phyloP scores from a whole-genome alignment of 2,329 filamentous ascomycete species.

The Atkinsonella texensis region DNA sequence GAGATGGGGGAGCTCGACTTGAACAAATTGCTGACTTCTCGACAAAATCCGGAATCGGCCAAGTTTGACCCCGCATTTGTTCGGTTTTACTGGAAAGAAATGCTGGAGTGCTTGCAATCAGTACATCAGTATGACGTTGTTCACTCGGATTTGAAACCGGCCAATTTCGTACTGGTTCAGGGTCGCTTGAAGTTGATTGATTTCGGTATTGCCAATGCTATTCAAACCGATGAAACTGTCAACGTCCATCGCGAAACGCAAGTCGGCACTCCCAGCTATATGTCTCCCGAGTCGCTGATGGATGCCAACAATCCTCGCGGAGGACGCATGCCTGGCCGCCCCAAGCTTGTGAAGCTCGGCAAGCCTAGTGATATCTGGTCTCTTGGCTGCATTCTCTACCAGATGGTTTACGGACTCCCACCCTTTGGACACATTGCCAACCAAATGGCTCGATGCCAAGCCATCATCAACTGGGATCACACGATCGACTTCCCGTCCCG shows the following conservation, averaged over 20 bases:
- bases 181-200: constrained; percentile 92
- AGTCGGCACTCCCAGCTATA: constrained; percentile 95
- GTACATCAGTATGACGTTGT: constrained; percentile 89
- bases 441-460: constrained; percentile 74
- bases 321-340: constrained; percentile 26
- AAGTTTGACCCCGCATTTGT: constrained; percentile 82
- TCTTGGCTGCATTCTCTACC: constrained; percentile 90
- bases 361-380: constrained; percentile 96
- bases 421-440: constrained; percentile 89
- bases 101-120: constrained; percentile 87
- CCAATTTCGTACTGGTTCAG: constrained; percentile 89
- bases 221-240: constrained; percentile 87
- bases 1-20: constrained; percentile 94
- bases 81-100: constrained; percentile 98
- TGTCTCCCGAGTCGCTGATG: constrained; percentile 89
- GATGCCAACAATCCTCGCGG: constrained; percentile 62
- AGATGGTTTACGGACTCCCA: constrained; percentile 95
- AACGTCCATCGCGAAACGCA: constrained; percentile 95
- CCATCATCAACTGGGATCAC: constrained; percentile 71
- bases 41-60: constrained; percentile 58
- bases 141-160: constrained; percentile 92
- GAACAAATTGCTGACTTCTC: constrained; percentile 68
- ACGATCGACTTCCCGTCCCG: constrained; percentile 58
- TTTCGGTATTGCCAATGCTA: constrained; percentile 96
- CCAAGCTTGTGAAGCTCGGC: constrained; percentile 86